Evolutionary conservation across 495 filamentous ascomycete genomes (phyloP).

Genomic region (Aspergillus cavernicola): DNA sequence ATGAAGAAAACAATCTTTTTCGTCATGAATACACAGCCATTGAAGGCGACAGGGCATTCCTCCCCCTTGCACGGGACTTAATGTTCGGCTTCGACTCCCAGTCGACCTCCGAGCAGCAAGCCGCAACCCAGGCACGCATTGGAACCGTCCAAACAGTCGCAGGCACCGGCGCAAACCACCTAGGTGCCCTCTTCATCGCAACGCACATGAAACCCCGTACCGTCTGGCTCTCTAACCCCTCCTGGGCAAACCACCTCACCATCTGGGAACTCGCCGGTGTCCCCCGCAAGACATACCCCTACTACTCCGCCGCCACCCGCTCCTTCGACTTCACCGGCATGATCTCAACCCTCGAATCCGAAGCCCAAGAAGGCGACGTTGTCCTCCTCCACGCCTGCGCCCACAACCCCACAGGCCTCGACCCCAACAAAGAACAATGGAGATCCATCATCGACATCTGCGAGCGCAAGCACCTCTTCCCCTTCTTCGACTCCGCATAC

Average conservation of each 20-base stretch:
- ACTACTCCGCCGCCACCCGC: constrained; percentile 43
- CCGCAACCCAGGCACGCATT: constrained; percentile 34
- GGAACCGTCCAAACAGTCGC: constrained; percentile 72
- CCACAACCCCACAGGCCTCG: constrained; percentile 54
- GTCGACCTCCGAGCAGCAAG: constrained; percentile 21
- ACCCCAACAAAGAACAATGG: constrained; percentile 53
- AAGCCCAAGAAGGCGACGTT: constrained; percentile 40
- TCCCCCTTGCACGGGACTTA: constrained; percentile 41
- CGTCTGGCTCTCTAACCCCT: constrained; percentile 48
- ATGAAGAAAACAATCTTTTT: constrained; percentile 35
- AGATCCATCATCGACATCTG: constrained; percentile 47
- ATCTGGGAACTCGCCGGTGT: constrained; percentile 46
- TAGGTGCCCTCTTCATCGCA: constrained; percentile 82
- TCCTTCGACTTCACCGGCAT: constrained; percentile 47
- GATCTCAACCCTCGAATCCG: constrained; percentile 42
- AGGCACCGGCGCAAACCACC: constrained; percentile 85
- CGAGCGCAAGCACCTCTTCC: constrained; percentile 49
- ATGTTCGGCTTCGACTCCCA: constrained; percentile 44
- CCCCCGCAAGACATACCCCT: constrained; percentile 45
- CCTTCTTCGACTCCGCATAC: constrained; percentile 56
- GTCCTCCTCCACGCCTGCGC: constrained; percentile 52
- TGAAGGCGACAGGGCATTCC: constrained; percentile 43
- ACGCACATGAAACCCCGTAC: constrained; percentile 42
- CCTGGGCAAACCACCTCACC: constrained; percentile 49
- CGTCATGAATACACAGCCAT: constrained; percentile 49